phyloP scores from a whole-genome alignment of 805 yeast species.

The Teunomyces lycoperdinae region DNA sequence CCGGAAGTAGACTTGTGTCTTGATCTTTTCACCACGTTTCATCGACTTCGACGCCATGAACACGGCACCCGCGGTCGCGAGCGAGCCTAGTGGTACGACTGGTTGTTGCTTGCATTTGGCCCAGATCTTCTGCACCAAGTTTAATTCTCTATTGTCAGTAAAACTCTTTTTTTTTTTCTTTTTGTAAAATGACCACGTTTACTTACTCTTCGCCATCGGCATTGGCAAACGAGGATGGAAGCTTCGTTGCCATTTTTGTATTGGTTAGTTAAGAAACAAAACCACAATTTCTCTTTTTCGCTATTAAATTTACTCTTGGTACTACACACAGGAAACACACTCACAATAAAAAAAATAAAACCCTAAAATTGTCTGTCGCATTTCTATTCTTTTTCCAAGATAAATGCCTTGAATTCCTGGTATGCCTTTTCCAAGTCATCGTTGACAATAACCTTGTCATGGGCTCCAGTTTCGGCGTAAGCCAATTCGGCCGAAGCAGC shows the following conservation, averaged over 20 bases:
- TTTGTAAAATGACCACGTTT: too few relatives aligned
- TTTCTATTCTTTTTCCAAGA: slow-evolving; percentile 42
- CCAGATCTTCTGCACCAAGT: slow-evolving; percentile 54
- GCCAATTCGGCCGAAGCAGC: slow-evolving; percentile 90
- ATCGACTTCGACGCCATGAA: slow-evolving; percentile 74
- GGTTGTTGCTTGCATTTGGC: slow-evolving; percentile 81
- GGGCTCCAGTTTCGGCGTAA: slow-evolving; percentile 87
- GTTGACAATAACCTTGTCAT: slow-evolving; percentile 84
- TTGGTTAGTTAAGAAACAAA: too few relatives aligned
- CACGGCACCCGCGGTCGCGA: slow-evolving; percentile 80
- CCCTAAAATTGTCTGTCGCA: slow-evolving; percentile 4
- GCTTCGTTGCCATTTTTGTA: not conserved
- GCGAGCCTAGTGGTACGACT: slow-evolving; percentile 77
- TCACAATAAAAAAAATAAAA: not conserved
- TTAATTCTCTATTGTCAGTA: slow-evolving; percentile 24
- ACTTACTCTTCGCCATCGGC: slow-evolving; percentile 44
- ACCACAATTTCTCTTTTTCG: too few relatives aligned
- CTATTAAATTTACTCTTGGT: too few relatives aligned
- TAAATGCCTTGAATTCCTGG: slow-evolving; percentile 71
- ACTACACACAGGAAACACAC: too few relatives aligned
- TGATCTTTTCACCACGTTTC: slow-evolving; percentile 64
- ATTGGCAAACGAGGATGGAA: slow-evolving; percentile 52
- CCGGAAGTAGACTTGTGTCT: slow-evolving; percentile 83
- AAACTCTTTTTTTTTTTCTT: not conserved
- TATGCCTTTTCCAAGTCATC: slow-evolving; percentile 92